phyloP scores from a whole-genome alignment of 768 basidiomycete genomes.

The Albatrellus ellisii region DNA sequence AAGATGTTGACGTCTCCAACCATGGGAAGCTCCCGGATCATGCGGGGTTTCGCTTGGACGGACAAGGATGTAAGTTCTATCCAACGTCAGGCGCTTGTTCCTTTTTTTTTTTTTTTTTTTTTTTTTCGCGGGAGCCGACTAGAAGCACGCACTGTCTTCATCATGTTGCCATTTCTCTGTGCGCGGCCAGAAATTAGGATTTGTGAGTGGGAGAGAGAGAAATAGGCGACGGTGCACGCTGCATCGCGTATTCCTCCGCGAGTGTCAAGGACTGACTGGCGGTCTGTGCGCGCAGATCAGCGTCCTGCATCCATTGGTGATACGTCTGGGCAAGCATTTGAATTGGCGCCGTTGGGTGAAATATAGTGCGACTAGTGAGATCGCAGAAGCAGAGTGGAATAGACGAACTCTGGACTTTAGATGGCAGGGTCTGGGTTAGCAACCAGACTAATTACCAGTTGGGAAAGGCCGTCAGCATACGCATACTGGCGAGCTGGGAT shows the following conservation, averaged over 20 bases:
- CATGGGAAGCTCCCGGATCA: slow-evolving; percentile 42
- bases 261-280: slow-evolving; percentile 76
- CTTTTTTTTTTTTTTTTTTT: too few species aligned
- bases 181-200: background rate
- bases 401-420: background rate
- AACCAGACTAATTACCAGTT: background rate
- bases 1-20: slow-evolving; percentile 92
- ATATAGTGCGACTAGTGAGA: background rate
- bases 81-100: background rate
- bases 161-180: slow-evolving; percentile 79
- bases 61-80: slow-evolving; percentile 72
- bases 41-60: slow-evolving; percentile 18
- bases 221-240: slow-evolving; percentile 38
- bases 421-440: background rate
- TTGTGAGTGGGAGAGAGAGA: background rate
- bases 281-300: slow-evolving; percentile 59
- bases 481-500: background rate
- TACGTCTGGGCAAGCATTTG: slow-evolving; percentile 42
- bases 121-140: too few species aligned
- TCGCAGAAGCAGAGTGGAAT: background rate
- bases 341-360: background rate
- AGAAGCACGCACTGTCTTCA: slow-evolving; percentile 49
- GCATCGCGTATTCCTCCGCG: slow-evolving; percentile 83
- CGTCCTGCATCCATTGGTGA: slow-evolving; percentile 78
- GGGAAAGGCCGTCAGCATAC: background rate